A percentile compares a stretch with the other conserved stretches of the same genome.
Evolutionary conservation across 2,329 filamentous ascomycete species (phyloP).

Genomic region (Fusarium poae): DNA sequence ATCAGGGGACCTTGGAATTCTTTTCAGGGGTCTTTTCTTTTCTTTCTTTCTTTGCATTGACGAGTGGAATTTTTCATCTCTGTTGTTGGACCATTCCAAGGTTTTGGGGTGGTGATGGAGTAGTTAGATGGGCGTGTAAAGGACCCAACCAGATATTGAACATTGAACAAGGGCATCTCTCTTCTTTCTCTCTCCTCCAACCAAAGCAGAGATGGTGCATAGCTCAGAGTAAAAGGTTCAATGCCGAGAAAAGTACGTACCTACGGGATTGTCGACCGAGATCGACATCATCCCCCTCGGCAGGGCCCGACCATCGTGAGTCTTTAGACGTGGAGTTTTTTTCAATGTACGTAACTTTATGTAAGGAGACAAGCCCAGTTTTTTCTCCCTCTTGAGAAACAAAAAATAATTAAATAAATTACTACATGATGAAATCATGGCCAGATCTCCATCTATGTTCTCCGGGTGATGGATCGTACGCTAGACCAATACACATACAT

Average conservation of each 20-base stretch:
- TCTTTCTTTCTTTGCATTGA: background rate
- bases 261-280: slow-evolving; percentile 37
- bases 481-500: background rate
- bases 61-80: slow-evolving; percentile 6
- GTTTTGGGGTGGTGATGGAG: slow-evolving; percentile 10
- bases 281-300: slow-evolving; percentile 47
- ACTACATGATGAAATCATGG: background rate
- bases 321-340: slow-evolving; percentile 1
- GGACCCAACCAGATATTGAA: slow-evolving; percentile 22
- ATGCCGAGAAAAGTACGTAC: slow-evolving; percentile 14
- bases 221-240: slow-evolving; percentile 2
- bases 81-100: slow-evolving; percentile 8
- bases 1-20: slow-evolving; percentile 4
- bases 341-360: background rate
- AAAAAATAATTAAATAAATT: background rate
- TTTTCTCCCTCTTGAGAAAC: background rate
- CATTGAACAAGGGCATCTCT: slow-evolving; percentile 13
- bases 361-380: background rate
- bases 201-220: slow-evolving; percentile 24
- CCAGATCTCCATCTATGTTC: slow-evolving; percentile 25
- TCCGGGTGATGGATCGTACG: slow-evolving; percentile 24
- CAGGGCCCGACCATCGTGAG: slow-evolving; percentile 41
- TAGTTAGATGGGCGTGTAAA: slow-evolving; percentile 13
- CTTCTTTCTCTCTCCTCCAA: slow-evolving; percentile 5
- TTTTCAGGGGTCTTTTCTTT: background rate